Percentiles rank a stretch among this genome's conserved stretches.
phyloP scores from a whole-genome alignment of 495 filamentous ascomycete genomes.

The Tuber microsphaerosporum region DNA sequence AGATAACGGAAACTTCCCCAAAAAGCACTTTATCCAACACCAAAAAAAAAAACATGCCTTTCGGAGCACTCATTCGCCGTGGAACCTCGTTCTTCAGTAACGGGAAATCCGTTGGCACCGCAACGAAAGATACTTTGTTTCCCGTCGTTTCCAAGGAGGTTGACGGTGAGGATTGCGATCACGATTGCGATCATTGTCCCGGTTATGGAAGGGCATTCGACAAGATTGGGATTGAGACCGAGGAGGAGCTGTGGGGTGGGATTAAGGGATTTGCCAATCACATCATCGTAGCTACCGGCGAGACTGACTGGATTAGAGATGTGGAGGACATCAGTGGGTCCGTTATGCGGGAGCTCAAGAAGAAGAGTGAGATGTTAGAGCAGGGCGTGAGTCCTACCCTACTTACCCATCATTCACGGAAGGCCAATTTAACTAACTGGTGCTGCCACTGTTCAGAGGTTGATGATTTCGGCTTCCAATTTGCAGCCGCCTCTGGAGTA shows the following conservation, averaged over 20 bases:
- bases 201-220: conserved; percentile 61
- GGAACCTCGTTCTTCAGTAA: conserved; percentile 30
- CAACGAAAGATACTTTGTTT: conserved; percentile 49
- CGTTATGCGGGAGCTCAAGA: conserved; percentile 85
- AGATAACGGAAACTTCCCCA: conserved; percentile 22
- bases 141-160: conserved; percentile 50
- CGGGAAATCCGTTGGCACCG: conserved; percentile 4
- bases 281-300: conserved; percentile 84
- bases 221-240: conserved; percentile 65
- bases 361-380: conserved; percentile 53
- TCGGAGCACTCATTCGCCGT: conserved; percentile 22
- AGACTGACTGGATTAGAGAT: conserved; percentile 88
- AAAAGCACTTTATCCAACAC: not conserved
- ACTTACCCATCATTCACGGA: conserved; percentile 10
- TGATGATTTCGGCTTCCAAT: conserved; percentile 92
- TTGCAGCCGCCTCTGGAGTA: conserved; percentile 67
- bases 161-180: conserved; percentile 85
- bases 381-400: conserved; percentile 60
- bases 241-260: conserved; percentile 73
- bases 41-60: conserved; percentile 14
- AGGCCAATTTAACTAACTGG: conserved; percentile 9
- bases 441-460: conserved; percentile 49
- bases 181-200: conserved; percentile 79
- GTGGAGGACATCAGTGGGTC: conserved; percentile 86
- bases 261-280: conserved; percentile 87